Conservation (phyloP, 306 rosid genomes). For the Macrotyloma uniflorum region DNA sequence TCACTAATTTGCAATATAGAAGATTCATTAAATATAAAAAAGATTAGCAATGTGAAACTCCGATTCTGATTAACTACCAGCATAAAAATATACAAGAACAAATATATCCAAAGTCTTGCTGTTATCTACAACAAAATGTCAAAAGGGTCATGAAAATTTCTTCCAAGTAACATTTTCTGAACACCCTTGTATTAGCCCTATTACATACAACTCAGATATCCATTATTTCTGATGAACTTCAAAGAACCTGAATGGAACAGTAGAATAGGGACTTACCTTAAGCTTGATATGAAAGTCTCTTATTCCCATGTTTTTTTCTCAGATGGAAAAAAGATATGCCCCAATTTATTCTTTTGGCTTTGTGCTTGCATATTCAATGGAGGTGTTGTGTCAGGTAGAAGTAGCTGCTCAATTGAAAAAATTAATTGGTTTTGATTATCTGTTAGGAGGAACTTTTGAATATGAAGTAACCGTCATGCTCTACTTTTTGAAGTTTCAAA, state of each 20-base stretch:
- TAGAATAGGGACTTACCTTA: conserved; percentile 38
- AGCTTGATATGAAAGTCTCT: conserved; percentile 49
- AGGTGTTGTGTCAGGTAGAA: conserved; percentile 32
- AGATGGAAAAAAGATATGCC: neutral
- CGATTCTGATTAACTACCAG: neutral
- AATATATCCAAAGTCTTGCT: neutral
- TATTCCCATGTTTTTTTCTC: conserved; percentile 32
- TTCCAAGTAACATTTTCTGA: neutral
- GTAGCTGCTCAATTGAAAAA: conserved; percentile 37
- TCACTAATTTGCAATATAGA: too few species aligned
- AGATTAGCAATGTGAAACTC: neutral
- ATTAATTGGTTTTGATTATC: conserved; percentile 41
- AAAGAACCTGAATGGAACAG: conserved; percentile 4
- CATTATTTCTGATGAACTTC: neutral
- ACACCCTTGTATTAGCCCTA: conserved; percentile 10
- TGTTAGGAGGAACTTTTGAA: conserved; percentile 41
- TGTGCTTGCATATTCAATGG: neutral
- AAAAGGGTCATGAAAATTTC: conserved; percentile 4
- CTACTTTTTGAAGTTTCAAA: conserved; percentile 3
- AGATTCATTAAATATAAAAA: too few species aligned
- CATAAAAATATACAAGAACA: neutral
- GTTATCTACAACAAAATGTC: neutral
- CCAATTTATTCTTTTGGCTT: neutral
- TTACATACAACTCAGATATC: neutral
- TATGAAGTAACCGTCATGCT: conserved; percentile 29